phyloP scores from a whole-genome alignment of 225 moss, liverwort and hornwort genomes.

The Pseudisothecium myosuroides region DNA sequence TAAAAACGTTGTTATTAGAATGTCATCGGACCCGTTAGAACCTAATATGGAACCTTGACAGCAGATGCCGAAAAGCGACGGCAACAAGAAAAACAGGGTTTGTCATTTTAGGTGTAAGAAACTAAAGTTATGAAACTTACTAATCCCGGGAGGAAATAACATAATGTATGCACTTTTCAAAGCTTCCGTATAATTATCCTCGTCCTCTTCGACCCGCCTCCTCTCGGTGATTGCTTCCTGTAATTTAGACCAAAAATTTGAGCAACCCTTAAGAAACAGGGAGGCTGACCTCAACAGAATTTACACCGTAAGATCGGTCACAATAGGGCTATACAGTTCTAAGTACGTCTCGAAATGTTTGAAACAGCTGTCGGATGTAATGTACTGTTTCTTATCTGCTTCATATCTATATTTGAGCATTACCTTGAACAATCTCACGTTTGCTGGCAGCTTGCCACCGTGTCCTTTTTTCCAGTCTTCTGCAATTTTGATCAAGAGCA shows the following conservation, averaged over 20 bases:
- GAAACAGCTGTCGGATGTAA: background rate
- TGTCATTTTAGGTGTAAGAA: background rate
- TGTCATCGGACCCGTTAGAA: background rate
- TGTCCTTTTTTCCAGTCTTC: constrained; percentile 80
- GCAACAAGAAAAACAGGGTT: background rate
- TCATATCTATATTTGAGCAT: background rate
- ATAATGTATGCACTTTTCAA: constrained; percentile 74
- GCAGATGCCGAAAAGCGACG: background rate
- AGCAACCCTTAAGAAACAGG: background rate
- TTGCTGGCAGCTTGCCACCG: constrained; percentile 68
- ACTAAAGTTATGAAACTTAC: constrained; percentile 26
- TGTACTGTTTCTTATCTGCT: background rate
- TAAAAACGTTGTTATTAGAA: background rate
- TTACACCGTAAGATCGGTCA: background rate
- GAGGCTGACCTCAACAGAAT: background rate
- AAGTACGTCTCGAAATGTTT: background rate
- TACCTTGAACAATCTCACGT: constrained; percentile 81
- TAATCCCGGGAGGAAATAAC: constrained; percentile 76
- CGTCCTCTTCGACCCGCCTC: constrained; percentile 52
- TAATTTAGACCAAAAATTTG: background rate
- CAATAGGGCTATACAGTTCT: background rate
- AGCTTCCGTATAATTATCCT: constrained; percentile 92
- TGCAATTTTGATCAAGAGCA: constrained; percentile 76
- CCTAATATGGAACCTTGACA: background rate
- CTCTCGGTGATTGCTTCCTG: constrained; percentile 80